Evolutionary conservation across 2,329 filamentous ascomycete genomes (phyloP).

Genomic region (Penicillium sp.): DNA sequence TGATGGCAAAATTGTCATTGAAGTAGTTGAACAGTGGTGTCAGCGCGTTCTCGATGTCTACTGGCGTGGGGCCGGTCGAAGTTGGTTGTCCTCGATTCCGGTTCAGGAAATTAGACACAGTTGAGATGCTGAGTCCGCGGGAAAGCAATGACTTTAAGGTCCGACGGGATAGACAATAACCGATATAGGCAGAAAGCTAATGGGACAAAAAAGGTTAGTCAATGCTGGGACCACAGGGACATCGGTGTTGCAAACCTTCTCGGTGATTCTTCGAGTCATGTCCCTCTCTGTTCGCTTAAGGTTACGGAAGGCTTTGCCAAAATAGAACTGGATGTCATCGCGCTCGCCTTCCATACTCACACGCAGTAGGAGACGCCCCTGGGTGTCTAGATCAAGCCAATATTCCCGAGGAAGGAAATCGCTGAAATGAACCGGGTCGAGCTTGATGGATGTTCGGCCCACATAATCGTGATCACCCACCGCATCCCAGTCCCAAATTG

Average conservation of each 20-base stretch:
- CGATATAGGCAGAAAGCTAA: conserved; percentile 88
- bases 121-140: conserved; percentile 68
- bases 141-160: conserved; percentile 73
- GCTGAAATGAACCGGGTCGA: conserved; percentile 96
- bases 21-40: conserved; percentile 90
- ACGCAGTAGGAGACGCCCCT: conserved; percentile 80
- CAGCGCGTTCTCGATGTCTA: conserved; percentile 76
- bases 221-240: not conserved
- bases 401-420: conserved; percentile 95
- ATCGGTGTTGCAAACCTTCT: conserved; percentile 66
- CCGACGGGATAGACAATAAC: conserved; percentile 77
- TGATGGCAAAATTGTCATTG: conserved; percentile 97
- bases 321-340: conserved; percentile 98
- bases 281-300: conserved; percentile 94
- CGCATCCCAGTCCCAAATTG: conserved; percentile 97
- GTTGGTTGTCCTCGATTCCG: conserved; percentile 50
- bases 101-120: conserved; percentile 67
- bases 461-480: conserved; percentile 97
- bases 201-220: conserved; percentile 15
- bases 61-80: conserved; percentile 59
- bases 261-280: conserved; percentile 96
- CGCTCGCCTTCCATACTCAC: conserved; percentile 99
- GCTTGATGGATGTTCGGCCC: conserved; percentile 90
- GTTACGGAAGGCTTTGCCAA: conserved; percentile 92
- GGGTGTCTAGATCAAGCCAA: conserved; percentile 95